A percentile compares a stretch with the other conserved stretches of the same genome.
Evolutionary conservation across 2,329 filamentous ascomycete species (phyloP).

Genomic region (Anthostomella pinea): DNA sequence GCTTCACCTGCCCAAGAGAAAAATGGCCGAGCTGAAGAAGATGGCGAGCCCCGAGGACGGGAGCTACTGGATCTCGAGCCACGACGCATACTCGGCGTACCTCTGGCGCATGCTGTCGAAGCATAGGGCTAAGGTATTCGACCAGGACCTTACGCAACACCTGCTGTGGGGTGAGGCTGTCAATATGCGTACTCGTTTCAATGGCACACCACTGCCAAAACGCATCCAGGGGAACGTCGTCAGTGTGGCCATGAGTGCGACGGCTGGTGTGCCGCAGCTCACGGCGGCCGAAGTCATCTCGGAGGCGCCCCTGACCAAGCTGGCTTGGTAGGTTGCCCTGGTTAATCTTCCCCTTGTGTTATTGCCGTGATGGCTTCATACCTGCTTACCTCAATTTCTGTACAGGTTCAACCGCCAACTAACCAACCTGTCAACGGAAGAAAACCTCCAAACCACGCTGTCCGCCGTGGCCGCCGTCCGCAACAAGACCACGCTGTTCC

Average conservation of each 20-base stretch:
- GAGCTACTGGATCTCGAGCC: constrained; percentile 41
- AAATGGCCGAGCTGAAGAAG: constrained; percentile 38
- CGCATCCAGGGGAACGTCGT: constrained; percentile 33
- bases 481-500: constrained; percentile 30
- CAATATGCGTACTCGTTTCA: constrained; percentile 36
- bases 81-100: constrained; percentile 42
- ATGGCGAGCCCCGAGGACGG: constrained; percentile 30
- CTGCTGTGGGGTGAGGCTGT: constrained; percentile 5
- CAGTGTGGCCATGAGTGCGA: constrained; percentile 9
- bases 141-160: constrained; percentile 22
- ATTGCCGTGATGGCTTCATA: background rate
- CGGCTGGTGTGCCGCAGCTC: constrained; percentile 22
- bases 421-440: constrained; percentile 35
- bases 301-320: constrained; percentile 31
- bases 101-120: constrained; percentile 40
- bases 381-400: background rate
- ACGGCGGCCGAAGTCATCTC: constrained; percentile 35
- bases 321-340: constrained; percentile 24
- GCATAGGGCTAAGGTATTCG: constrained; percentile 33
- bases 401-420: constrained; percentile 35
- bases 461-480: constrained; percentile 32
- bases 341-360: background rate
- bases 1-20: constrained; percentile 44
- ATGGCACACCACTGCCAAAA: constrained; percentile 27
- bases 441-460: constrained; percentile 29